These are phyloP conservation scores for Lasiosphaeria miniovina DNA, from an alignment of 495 filamentous ascomycete species.

Conservation along the genomic window DNA sequence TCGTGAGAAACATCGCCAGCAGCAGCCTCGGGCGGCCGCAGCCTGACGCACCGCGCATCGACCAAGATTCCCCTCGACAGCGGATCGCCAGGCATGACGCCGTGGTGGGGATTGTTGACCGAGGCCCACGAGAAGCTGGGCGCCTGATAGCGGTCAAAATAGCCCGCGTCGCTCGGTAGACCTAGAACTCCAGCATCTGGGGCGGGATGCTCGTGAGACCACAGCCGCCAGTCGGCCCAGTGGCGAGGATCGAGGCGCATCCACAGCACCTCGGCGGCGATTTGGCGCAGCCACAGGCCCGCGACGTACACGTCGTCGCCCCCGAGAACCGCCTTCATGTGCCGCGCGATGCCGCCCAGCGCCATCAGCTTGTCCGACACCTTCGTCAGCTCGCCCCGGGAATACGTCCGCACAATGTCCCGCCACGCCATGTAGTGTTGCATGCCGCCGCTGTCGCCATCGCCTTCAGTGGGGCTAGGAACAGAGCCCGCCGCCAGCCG, in stretches of 20 bases:
- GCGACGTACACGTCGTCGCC: slow-evolving; percentile 4
- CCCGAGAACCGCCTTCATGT: background rate
- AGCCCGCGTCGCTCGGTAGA: background rate
- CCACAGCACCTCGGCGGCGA: background rate
- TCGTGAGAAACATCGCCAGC: too few species aligned
- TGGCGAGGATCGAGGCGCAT: background rate
- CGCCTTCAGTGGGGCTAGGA: background rate
- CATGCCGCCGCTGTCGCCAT: background rate
- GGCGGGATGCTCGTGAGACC: too few species aligned
- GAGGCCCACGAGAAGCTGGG: slow-evolving; percentile 8
- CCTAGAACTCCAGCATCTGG: too few species aligned
- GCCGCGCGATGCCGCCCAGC: background rate
- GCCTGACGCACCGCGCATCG: background rate
- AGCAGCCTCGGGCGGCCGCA: background rate
- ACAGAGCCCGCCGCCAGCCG: too few species aligned
- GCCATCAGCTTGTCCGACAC: slow-evolving; percentile 3
- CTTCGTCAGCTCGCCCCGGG: background rate
- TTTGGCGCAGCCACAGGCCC: slow-evolving; percentile 1
- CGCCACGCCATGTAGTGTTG: background rate
- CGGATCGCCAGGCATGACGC: background rate
- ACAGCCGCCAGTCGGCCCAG: background rate
- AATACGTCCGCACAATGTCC: background rate
- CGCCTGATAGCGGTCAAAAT: background rate
- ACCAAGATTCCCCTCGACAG: background rate
- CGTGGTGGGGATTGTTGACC: background rate